Evolutionary conservation across 148 eudicot genomes (phyloP), one percentile per base, ranked within the genome.

Genomic region (Fagopyrum esculentum): DNA sequence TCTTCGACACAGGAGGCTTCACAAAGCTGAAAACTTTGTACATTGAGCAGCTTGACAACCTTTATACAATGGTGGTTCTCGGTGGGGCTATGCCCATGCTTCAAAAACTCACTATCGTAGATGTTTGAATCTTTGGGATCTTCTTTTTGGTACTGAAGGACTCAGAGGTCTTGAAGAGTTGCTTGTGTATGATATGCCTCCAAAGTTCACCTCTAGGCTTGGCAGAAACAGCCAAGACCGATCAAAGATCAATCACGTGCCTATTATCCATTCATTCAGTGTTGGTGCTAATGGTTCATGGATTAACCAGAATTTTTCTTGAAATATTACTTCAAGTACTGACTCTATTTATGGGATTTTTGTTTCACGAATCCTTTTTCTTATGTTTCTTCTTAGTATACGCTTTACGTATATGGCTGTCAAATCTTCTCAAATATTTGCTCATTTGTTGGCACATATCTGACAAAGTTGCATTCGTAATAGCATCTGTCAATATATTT

Each of bases 1-100:
- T 47, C 19, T 81, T 83, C 46, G 6, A 56, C 19, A 81, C 80
- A 29, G 19, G 45, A 2, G 61, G 73, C 2, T 86, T 83, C 77
- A 72, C 76, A 71, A 82, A 82, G 30, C 85, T 86, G 4, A 86
- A 78, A 66, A 72, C 54, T 52, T 51, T 80, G 29, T 26, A 75
- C 9, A 55, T 79, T 55, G 80, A 70, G 48, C 77, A 68, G 60
- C 68, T 77, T 79, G 79, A 73, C 3, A 16, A 30, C 17, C 73
- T 80, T 6, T 6, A 72, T 15, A 51, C 43, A 6, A 54, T 82
- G 61, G 46, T 22, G 29, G 55, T 77, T 40, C 47, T 60, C 7
- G 2, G 29, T n/a, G 77, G 78, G 6, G 44, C 84, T 5, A 46
- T 84, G 64, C 71, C 82, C 16, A 40, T 35, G 69, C 77, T 84